phyloP scores from a whole-genome alignment of 2,329 filamentous ascomycete genomes.

The Claviceps humidiphila region DNA sequence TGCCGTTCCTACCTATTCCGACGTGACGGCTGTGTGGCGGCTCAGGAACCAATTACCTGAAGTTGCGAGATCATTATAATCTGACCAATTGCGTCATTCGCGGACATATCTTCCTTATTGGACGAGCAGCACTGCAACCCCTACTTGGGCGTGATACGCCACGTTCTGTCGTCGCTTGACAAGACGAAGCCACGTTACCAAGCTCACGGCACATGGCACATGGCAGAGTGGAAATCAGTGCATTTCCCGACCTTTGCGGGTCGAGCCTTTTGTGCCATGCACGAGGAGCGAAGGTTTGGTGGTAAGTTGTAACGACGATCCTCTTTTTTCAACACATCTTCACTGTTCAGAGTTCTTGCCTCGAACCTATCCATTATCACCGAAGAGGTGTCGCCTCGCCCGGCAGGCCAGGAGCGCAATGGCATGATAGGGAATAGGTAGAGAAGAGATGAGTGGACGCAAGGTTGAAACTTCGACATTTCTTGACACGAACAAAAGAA shows the following conservation, averaged over 20 bases:
- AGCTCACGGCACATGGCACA: background rate
- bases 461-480: no score
- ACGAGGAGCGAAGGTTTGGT: background rate
- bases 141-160: background rate
- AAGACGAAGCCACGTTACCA: background rate
- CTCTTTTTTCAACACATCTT: background rate
- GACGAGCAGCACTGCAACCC: background rate
- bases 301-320: background rate
- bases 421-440: background rate
- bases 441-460: no score
- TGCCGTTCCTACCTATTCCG: no score
- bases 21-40: background rate
- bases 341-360: background rate
- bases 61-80: background rate
- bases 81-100: background rate
- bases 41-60: background rate
- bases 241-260: background rate
- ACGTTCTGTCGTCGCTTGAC: background rate
- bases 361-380: background rate
- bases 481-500: no score
- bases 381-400: background rate
- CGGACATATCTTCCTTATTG: background rate
- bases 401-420: background rate
- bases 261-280: background rate
- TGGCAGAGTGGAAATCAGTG: background rate